These are phyloP conservation scores for Coemansia sp. DNA, from an alignment of 371 early-diverging fungal genomes.

Conservation along the genomic window DNA sequence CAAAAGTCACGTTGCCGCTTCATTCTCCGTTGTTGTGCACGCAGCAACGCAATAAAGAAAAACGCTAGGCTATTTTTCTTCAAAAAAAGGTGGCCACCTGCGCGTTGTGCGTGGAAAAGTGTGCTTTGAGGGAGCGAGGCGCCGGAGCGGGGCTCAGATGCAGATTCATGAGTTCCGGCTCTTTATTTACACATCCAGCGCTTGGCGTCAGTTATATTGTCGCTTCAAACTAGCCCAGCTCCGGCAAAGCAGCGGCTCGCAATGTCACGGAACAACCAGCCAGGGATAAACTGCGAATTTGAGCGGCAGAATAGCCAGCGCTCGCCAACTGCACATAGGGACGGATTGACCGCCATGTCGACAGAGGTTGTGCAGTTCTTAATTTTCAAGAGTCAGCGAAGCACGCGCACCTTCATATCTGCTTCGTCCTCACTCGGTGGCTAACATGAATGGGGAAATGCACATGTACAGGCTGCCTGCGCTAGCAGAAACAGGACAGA, in stretches of 20 bases:
- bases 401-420: background rate
- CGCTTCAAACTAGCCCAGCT: background rate
- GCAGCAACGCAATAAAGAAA: constrained; percentile 8
- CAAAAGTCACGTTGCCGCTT: constrained; percentile 18
- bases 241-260: too few species aligned
- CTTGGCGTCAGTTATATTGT: too few species aligned
- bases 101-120: constrained; percentile 15
- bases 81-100: background rate
- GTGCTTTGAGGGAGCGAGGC: background rate
- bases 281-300: background rate
- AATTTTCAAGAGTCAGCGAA: background rate
- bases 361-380: background rate
- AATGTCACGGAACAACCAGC: too few species aligned
- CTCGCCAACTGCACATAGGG: background rate
- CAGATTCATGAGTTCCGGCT: constrained; percentile 12
- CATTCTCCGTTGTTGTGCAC: constrained; percentile 7
- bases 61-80: constrained; percentile 3
- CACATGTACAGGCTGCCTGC: constrained; percentile 14
- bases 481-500: constrained; percentile 1
- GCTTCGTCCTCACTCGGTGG: constrained; percentile 6
- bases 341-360: too few species aligned
- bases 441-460: constrained; percentile 12
- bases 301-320: background rate
- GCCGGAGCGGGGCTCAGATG: constrained; percentile 4
- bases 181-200: constrained; percentile 19